Percentiles rank a stretch among this genome's conserved stretches.
Evolutionary conservation across 805 yeast species (phyloP).

Genomic region (Henningerozyma blattae): DNA sequence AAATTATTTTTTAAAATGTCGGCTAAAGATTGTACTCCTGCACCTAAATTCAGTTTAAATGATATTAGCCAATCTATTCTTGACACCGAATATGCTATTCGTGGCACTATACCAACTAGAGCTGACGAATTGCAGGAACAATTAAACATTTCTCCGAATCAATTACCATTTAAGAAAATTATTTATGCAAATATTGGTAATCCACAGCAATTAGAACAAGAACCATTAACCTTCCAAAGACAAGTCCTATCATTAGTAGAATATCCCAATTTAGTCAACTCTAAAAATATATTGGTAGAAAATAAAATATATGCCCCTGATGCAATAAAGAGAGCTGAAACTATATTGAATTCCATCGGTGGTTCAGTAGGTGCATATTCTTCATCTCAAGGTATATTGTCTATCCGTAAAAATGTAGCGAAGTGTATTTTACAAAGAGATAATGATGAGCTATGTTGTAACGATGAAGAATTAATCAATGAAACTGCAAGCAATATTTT

Average conservation of each 20-base stretch:
- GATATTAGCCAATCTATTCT: slow-evolving; percentile 65
- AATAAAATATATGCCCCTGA: no score
- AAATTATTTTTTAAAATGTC: no score
- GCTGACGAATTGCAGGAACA: slow-evolving; percentile 71
- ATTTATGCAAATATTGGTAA: slow-evolving; percentile 92
- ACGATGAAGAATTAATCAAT: no score
- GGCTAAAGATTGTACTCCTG: slow-evolving; percentile 20
- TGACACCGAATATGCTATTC: slow-evolving; percentile 87
- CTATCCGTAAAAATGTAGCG: slow-evolving; percentile 68
- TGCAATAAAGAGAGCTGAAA: slow-evolving; percentile 58
- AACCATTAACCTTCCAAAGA: slow-evolving; percentile 86
- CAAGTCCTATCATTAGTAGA: slow-evolving; percentile 80
- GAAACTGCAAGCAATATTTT: slow-evolving; percentile 58
- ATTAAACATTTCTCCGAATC: slow-evolving; percentile 38
- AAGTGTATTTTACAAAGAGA: slow-evolving; percentile 69
- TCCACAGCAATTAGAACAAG: slow-evolving; percentile 92
- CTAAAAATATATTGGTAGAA: slow-evolving; percentile 1
- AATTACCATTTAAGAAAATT: slow-evolving; percentile 65
- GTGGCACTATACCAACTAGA: slow-evolving; percentile 82
- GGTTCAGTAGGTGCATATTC: slow-evolving; percentile 94
- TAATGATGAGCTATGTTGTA: no score
- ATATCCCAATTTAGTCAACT: slow-evolving; percentile 56
- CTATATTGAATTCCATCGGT: slow-evolving; percentile 41
- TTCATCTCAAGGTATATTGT: slow-evolving; percentile 75
- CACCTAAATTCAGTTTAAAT: slow-evolving; percentile 26